Evolutionary conservation across 768 basidiomycete genomes (phyloP), one percentile per base, ranked within the genome.

Genomic region (Rhodotorula toruloides): DNA sequence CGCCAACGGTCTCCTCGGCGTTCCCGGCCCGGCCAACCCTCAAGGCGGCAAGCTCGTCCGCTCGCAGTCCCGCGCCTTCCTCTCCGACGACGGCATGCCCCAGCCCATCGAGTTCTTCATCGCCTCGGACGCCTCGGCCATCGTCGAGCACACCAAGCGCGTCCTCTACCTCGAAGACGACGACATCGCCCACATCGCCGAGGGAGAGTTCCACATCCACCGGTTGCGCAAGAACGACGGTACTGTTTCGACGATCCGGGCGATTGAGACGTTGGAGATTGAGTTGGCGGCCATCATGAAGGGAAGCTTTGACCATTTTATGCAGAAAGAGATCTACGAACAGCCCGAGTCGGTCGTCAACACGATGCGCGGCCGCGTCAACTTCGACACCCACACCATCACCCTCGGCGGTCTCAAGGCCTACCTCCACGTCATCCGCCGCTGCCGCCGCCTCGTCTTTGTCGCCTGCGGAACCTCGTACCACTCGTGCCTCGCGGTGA

Each of bases 221-320:
- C 91, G 96, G 73, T 86, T 98, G 65, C 90, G 96, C 72, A 86
- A 90, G 77, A 86, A 89, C 72, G 91, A 90, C 70, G 86, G 86
- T 48, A 85, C 84, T 61, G 77, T 79, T 76, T 81, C 80, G 19
- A 78, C 89, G 32, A 94, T 91, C 40, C 89, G 96, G 72, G 91
- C 85, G 71, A 98, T 99, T 78, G 96, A 98, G 81, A 96, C 92
- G 10, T 86, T 99, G 73, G 96, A 98, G 80, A 86, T 99, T 71
- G 96, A 99, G 79, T 85, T 99, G 52, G 94, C 94, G n/a, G 96
- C 94, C 72, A 98, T 99, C 81, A 98, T 98, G 96, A 99, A 99
- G 84, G 96, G 96, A 77, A 91, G 92, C 79, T 99, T 98, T 77
- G 91, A 91, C 77, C 93, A 94, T 77, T 99, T 99, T 81, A 99